Conservation (phyloP, 1,284 basidiomycete species). For the Heterobasidion occidentale region DNA sequence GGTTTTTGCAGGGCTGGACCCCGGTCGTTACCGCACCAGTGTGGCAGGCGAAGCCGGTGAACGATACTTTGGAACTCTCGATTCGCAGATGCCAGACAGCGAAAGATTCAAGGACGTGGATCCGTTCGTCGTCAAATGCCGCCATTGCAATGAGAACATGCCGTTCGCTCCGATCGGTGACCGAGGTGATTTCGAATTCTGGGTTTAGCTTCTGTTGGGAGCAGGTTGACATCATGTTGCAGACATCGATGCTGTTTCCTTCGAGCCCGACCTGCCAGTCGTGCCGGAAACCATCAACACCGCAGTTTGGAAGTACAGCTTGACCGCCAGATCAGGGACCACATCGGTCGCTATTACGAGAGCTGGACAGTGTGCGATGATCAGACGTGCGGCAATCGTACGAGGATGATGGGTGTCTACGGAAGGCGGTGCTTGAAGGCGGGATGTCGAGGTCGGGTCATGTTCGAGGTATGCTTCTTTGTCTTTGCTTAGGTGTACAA, state of each 20-base stretch:
- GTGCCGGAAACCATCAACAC: slow-evolving; percentile 50
- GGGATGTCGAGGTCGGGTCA: slow-evolving; percentile 62
- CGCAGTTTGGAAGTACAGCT: slow-evolving; percentile 76
- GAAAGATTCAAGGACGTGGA: slow-evolving; percentile 78
- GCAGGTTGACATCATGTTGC: not conserved
- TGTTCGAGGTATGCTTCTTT: slow-evolving; percentile 60
- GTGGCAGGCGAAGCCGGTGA: slow-evolving; percentile 46
- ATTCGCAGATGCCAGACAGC: slow-evolving; percentile 85
- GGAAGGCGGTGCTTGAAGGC: slow-evolving; percentile 70
- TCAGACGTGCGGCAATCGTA: slow-evolving; percentile 73
- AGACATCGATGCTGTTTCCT: slow-evolving; percentile 42
- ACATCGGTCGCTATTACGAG: slow-evolving; percentile 83
- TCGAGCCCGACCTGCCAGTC: slow-evolving; percentile 50
- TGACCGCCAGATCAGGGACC: slow-evolving; percentile 75
- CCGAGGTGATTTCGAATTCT: slow-evolving; percentile 37
- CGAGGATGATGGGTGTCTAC: slow-evolving; percentile 91
- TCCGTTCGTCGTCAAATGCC: slow-evolving; percentile 69
- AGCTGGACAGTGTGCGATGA: slow-evolving; percentile 88
- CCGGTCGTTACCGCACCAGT: slow-evolving; percentile 58
- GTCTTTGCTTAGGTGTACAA: not conserved
- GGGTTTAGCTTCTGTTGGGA: not conserved
- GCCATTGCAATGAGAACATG: slow-evolving; percentile 56
- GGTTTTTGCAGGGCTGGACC: slow-evolving; percentile 68
- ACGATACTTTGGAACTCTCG: slow-evolving; percentile 72
- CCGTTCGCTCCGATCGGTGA: slow-evolving; percentile 63